These are phyloP conservation scores for Escovopsis sp. DNA, from an alignment of 2,329 filamentous ascomycete species.

Conservation along the genomic window DNA sequence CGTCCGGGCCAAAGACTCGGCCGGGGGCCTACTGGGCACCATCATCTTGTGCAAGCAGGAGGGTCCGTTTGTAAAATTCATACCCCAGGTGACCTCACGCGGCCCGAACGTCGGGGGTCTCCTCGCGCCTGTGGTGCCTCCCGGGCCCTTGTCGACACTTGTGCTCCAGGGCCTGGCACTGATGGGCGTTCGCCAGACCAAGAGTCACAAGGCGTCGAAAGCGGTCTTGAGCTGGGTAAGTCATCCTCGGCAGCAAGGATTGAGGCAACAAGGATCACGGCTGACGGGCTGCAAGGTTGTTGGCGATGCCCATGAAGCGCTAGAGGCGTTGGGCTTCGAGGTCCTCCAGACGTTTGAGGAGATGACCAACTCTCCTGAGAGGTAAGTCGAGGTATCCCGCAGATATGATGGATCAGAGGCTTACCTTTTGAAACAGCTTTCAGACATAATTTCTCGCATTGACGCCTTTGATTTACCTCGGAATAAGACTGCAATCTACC, in stretches of 20 bases:
- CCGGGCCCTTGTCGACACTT: slow-evolving; percentile 51
- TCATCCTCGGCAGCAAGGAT: slow-evolving; percentile 7
- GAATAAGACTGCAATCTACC: too few relatives aligned
- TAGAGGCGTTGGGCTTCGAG: slow-evolving; percentile 68
- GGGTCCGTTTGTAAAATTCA: slow-evolving; percentile 51
- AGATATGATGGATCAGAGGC: background rate
- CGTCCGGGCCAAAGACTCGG: slow-evolving; percentile 61
- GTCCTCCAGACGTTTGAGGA: slow-evolving; percentile 71
- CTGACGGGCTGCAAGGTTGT: slow-evolving; percentile 32
- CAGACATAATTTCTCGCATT: background rate
- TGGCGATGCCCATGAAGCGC: slow-evolving; percentile 58
- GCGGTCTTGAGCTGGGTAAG: slow-evolving; percentile 71
- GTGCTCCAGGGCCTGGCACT: slow-evolving; percentile 64
- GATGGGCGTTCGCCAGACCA: slow-evolving; percentile 70
- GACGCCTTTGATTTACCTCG: too few relatives aligned
- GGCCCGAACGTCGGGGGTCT: slow-evolving; percentile 55
- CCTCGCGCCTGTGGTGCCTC: slow-evolving; percentile 62
- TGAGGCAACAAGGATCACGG: too few relatives aligned
- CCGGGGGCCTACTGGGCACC: slow-evolving; percentile 57
- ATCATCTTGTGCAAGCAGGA: slow-evolving; percentile 64
- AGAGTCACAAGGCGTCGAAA: slow-evolving; percentile 57
- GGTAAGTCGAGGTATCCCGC: slow-evolving; percentile 19
- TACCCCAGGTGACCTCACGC: slow-evolving; percentile 52
- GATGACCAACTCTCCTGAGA: slow-evolving; percentile 48
- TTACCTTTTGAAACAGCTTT: background rate